A percentile compares a stretch with the other conserved stretches of the same genome.
These are phyloP conservation scores for Corymbia citriodora DNA, from an alignment of 441 rosid species.

Conservation along the genomic window DNA sequence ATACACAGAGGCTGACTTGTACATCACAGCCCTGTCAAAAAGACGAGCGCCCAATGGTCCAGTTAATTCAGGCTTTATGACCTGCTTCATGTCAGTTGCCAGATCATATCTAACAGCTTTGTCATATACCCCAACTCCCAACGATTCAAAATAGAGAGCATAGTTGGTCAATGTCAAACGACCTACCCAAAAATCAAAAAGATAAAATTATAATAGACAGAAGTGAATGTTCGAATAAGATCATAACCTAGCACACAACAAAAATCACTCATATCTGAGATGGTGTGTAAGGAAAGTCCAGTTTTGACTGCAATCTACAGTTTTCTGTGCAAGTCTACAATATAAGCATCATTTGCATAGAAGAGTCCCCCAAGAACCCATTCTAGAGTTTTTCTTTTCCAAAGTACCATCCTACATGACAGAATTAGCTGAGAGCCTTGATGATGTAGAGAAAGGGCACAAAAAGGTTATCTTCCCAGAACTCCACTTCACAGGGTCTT, in stretches of 20 bases:
- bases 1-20: conserved; percentile 67
- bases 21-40: conserved; percentile 94
- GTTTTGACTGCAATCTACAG: not conserved
- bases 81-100: conserved; percentile 63
- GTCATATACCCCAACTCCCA: conserved; percentile 79
- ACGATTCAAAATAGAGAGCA: conserved; percentile 81
- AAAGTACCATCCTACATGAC: not conserved
- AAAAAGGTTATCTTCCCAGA: not conserved
- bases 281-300: not conserved
- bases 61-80: conserved; percentile 82
- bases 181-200: conserved; percentile 44
- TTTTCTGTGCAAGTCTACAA: not conserved
- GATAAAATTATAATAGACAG: conserved; percentile 8
- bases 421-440: not conserved
- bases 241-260: not conserved
- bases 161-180: conserved; percentile 74
- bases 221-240: not conserved
- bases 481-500: not conserved
- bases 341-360: not conserved
- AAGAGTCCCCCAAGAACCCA: not conserved
- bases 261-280: not conserved
- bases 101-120: conserved; percentile 81
- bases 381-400: not conserved
- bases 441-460: not conserved
- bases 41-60: conserved; percentile 96